A percentile compares a stretch with the other conserved stretches of the same genome.
Conservation (phyloP, 352 stramenopile species). For the Pythium utonaiense region DNA sequence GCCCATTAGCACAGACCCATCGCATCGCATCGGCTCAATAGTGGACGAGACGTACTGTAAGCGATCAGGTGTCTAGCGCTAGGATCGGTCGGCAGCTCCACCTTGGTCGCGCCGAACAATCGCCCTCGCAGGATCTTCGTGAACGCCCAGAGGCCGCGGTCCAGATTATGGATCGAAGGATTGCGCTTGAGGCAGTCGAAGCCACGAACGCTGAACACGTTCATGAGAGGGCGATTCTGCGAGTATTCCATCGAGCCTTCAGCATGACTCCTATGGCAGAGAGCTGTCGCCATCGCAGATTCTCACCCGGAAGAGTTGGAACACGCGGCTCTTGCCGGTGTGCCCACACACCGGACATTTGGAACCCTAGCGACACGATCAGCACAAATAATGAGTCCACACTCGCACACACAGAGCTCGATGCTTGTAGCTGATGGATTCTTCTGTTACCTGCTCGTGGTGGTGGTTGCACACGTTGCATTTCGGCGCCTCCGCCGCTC, state of each 20-base stretch:
- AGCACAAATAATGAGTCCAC: background rate
- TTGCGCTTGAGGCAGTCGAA: constrained; percentile 48
- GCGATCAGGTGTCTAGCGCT: constrained; percentile 51
- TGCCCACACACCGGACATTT: constrained; percentile 69
- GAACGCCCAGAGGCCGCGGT: constrained; percentile 47
- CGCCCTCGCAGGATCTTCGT: constrained; percentile 42
- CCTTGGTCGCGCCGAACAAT: constrained; percentile 32
- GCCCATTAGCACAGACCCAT: constrained; percentile 2
- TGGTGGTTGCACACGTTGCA: constrained; percentile 52
- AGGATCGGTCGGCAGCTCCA: constrained; percentile 33
- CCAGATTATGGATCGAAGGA: constrained; percentile 25
- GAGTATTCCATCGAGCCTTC: background rate
- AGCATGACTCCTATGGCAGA: background rate
- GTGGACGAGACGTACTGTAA: constrained; percentile 40
- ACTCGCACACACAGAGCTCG: background rate
- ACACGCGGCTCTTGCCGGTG: constrained; percentile 61
- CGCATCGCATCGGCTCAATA: background rate
- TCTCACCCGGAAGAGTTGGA: constrained; percentile 50
- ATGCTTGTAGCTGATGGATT: background rate
- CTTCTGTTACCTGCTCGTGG: constrained; percentile 33
- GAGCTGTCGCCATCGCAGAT: background rate
- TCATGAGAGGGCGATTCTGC: constrained; percentile 35
- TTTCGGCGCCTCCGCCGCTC: constrained; percentile 11
- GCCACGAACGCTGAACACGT: constrained; percentile 45
- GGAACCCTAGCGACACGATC: constrained; percentile 27